Conservation (phyloP, 345 rosid species). For the Camelina sativa region DNA sequence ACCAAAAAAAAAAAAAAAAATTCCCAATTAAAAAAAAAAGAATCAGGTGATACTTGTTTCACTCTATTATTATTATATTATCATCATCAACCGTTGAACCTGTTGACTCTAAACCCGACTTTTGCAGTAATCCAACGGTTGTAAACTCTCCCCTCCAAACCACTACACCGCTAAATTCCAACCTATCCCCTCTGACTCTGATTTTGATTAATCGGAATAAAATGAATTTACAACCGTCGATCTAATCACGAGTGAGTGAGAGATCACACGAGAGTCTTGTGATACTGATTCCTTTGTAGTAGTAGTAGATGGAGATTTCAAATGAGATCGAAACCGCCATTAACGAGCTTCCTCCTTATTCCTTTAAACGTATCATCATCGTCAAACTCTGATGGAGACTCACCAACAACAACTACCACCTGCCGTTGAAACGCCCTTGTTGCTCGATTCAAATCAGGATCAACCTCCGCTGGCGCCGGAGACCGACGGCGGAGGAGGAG, state of each 20-base stretch:
- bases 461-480: slow-evolving; percentile 30
- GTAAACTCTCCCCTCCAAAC: slow-evolving; percentile 13
- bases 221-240: slow-evolving; percentile 39
- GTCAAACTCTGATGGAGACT: slow-evolving; percentile 21
- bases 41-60: not conserved
- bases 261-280: not conserved
- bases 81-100: not conserved
- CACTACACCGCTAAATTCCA: slow-evolving; percentile 25
- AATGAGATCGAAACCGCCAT: slow-evolving; percentile 46
- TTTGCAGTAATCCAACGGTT: slow-evolving; percentile 26
- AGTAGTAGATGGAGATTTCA: slow-evolving; percentile 24
- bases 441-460: slow-evolving; percentile 50
- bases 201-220: slow-evolving; percentile 16
- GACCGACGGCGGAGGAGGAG: not conserved
- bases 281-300: not conserved
- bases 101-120: slow-evolving; percentile 8
- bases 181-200: not conserved
- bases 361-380: not conserved
- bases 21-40: not conserved
- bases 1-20: too few species aligned
- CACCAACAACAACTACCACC: slow-evolving; percentile 25
- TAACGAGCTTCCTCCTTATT: slow-evolving; percentile 33
- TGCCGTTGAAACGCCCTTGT: slow-evolving; percentile 52
- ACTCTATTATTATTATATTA: not conserved
- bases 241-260: slow-evolving; percentile 9